Evolutionary conservation across 495 filamentous ascomycete species (phyloP).

Genomic region (Penicillium paxilli): DNA sequence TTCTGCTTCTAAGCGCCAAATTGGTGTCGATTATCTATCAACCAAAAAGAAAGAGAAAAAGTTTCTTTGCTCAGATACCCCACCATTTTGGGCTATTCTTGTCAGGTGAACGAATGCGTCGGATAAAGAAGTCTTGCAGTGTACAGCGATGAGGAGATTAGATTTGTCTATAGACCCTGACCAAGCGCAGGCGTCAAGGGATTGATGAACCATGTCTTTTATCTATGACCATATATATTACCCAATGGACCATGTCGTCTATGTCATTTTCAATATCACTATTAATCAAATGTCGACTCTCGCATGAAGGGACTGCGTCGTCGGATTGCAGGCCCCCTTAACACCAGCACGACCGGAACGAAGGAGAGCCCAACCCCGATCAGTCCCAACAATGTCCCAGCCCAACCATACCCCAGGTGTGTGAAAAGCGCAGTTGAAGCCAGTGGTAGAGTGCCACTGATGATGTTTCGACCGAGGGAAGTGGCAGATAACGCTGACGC

Average conservation of each 20-base stretch:
- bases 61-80: neutral
- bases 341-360: constrained; percentile 38
- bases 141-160: constrained; percentile 6
- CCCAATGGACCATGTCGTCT: neutral
- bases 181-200: constrained; percentile 1
- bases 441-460: constrained; percentile 38
- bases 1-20: constrained; percentile 79
- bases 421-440: constrained; percentile 38
- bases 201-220: neutral
- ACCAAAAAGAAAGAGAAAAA: neutral
- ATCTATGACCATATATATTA: constrained; percentile 3
- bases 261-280: neutral
- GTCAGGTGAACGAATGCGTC: neutral
- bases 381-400: constrained; percentile 43
- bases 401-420: constrained; percentile 45
- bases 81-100: neutral
- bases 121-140: neutral
- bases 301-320: constrained; percentile 38
- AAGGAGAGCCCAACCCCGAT: constrained; percentile 35
- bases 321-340: constrained; percentile 36
- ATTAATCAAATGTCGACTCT: constrained; percentile 22
- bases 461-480: constrained; percentile 34
- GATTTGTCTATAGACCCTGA: constrained; percentile 16
- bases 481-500: constrained; percentile 37
- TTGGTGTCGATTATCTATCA: neutral